Conservation (phyloP, 108 stramenopile genomes). For the Stephanodiscus triporus region DNA sequence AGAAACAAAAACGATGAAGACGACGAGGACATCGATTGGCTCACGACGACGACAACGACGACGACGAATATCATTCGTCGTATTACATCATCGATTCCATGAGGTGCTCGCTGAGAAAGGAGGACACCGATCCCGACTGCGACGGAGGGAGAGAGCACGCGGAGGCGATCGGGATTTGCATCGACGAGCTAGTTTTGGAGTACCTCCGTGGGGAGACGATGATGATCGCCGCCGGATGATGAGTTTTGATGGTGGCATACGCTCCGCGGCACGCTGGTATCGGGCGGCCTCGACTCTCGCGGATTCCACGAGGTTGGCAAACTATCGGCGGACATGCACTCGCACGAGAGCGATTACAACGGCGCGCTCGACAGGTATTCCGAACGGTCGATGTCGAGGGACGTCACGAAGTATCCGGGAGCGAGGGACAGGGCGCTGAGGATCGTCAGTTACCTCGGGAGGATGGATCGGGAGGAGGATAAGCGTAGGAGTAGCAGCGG, state of each 20-base stretch:
- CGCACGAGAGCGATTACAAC: constrained; percentile 73
- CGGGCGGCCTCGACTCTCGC: constrained; percentile 62
- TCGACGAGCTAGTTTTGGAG: constrained; percentile 70
- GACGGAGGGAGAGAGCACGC: constrained; percentile 83
- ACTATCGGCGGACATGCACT: constrained; percentile 74
- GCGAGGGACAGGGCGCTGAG: constrained; percentile 74
- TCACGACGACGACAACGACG: constrained; percentile 51
- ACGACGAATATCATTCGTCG: constrained; percentile 15
- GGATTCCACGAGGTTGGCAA: constrained; percentile 69
- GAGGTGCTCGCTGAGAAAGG: constrained; percentile 81
- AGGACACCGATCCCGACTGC: constrained; percentile 67
- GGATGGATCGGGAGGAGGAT: constrained; percentile 59
- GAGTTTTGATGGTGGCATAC: constrained; percentile 71
- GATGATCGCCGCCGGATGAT: background rate
- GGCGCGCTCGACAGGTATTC: constrained; percentile 67
- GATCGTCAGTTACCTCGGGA: constrained; percentile 70
- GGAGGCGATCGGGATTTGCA: constrained; percentile 75
- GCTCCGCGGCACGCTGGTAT: constrained; percentile 77
- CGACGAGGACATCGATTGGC: too few relatives aligned
- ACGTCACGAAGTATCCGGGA: constrained; percentile 51
- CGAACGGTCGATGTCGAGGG: constrained; percentile 48
- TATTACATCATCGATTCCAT: constrained; percentile 68
- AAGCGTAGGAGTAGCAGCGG: background rate
- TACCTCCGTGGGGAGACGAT: constrained; percentile 18
- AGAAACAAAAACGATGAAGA: too few relatives aligned